phyloP scores from a whole-genome alignment of 345 rosid genomes.

The Odontarrhena argentea region DNA sequence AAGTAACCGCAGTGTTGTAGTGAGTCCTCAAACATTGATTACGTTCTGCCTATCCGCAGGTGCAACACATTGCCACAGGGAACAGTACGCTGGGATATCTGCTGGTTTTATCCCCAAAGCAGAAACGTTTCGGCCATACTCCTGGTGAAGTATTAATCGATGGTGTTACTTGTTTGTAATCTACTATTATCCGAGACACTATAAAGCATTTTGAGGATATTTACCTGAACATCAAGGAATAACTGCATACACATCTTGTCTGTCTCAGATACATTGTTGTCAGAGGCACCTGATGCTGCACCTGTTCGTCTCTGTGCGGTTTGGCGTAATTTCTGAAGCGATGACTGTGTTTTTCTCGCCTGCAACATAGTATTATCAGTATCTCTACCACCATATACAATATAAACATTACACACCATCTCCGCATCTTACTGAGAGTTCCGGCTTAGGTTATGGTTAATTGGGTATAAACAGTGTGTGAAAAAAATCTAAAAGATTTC shows the following conservation, averaged over 20 bases:
- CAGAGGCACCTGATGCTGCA: conserved; percentile 81
- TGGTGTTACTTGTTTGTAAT: conserved; percentile 10
- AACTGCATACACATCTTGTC: conserved; percentile 95
- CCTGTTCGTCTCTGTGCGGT: conserved; percentile 92
- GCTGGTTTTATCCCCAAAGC: conserved; percentile 73
- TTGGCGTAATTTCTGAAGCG: conserved; percentile 86
- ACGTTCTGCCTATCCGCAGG: conserved; percentile 65
- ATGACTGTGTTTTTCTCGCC: conserved; percentile 88
- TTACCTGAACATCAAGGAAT: conserved; percentile 96
- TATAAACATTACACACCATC: conserved; percentile 10
- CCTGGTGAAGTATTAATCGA: conserved; percentile 47
- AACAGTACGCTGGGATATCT: conserved; percentile 60
- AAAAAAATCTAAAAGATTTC: too few species aligned
- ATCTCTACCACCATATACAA: conserved; percentile 2
- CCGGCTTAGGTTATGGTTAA: too few species aligned
- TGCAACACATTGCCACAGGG: conserved; percentile 94
- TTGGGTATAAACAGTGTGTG: too few species aligned
- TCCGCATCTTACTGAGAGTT: background rate
- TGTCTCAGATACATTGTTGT: conserved; percentile 72
- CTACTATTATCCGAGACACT: conserved; percentile 4
- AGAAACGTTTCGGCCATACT: conserved; percentile 76
- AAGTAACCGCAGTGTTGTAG: conserved; percentile 9
- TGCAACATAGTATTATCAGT: conserved; percentile 36
- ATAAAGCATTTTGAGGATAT: background rate
- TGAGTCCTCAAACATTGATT: conserved; percentile 47